Percentiles rank a stretch among this genome's conserved stretches.
phyloP scores from a whole-genome alignment of 768 basidiomycete species.

The Rhizopogon rudus region DNA sequence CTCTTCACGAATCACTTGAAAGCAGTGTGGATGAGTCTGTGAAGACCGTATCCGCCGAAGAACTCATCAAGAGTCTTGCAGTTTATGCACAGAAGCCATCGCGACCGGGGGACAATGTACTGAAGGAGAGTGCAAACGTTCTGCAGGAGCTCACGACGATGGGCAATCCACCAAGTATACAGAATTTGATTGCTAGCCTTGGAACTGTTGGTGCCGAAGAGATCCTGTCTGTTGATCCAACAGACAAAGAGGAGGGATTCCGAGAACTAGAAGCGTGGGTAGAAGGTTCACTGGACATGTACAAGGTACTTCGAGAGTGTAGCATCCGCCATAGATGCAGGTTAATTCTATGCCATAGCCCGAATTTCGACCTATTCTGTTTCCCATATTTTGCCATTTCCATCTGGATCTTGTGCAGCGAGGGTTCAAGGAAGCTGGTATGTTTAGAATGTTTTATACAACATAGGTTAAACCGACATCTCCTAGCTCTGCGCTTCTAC shows the following conservation, averaged over 20 bases:
- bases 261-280: conserved; percentile 86
- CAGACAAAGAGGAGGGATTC: conserved; percentile 83
- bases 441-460: conserved; percentile 19
- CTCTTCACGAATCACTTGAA: conserved; percentile 36
- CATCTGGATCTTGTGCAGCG: conserved; percentile 91
- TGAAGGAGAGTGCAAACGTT: conserved; percentile 63
- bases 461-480: conserved; percentile 4
- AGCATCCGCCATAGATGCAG: not conserved
- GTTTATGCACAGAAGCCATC: conserved; percentile 68
- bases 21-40: conserved; percentile 28
- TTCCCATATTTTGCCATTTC: conserved; percentile 96
- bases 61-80: conserved; percentile 51
- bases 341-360: conserved; percentile 49
- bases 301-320: conserved; percentile 50
- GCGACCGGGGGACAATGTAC: conserved; percentile 61
- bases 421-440: conserved; percentile 88
- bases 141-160: conserved; percentile 63
- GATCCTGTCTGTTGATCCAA: conserved; percentile 74
- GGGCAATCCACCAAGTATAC: conserved; percentile 68
- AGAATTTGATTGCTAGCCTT: conserved; percentile 71
- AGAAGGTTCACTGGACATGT: conserved; percentile 88
- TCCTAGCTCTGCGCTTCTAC: conserved; percentile 70
- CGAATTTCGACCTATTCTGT: conserved; percentile 89
- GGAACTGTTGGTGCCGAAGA: conserved; percentile 81
- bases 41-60: conserved; percentile 43